Evolutionary conservation across 75 land plant genomes (phyloP), one percentile per base, ranked within the genome.

Genomic region (Picea glauca): DNA sequence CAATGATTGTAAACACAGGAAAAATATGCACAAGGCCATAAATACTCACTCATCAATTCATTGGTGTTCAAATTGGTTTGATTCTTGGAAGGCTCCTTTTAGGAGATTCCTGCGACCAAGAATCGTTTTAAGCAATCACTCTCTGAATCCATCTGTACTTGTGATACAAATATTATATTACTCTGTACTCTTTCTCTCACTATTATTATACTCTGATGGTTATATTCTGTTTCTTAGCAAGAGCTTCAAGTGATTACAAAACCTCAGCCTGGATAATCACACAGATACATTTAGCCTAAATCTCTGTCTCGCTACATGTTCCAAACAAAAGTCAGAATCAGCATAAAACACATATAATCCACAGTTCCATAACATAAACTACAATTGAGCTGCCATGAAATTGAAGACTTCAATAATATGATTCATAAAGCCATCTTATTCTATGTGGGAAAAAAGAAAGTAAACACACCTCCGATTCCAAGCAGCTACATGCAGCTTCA

Each of bases 401-500:
- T 32, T 70, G 21, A 70, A 70, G 43, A 70, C 23, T 43, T 70
- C 26, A 40, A 70, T 40, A 70, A 20, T 18, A n/a, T 13, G 13
- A 26, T 46, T 70, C 56, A 43, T 43, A 40, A 70, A 15, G 4
- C 4, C n/a, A 23, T 68, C n/a, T 40, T n/a, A 43, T 9, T 15
- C 54, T 23, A 63, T 43, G 21, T 70, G 40, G 56, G 54, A 2
- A 43, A 26, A 76, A n/a, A 62, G 70, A 50, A 23, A 17, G 35
- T n/a, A 62, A 20, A 72, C 58, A 23, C 75, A 83, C 88, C 91
- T 90, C 91, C 18, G 72, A 4, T 57, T 90, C 91, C 30, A 90
- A 88, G 62, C 78, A 73, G 61, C 78, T 80, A 56, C 91, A 90
- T 63, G 90, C 82, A 78, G 84, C 86, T 75, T 90, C 91, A 63